phyloP scores from a whole-genome alignment of 306 rosid genomes.

The Erythrophleum fordii region DNA sequence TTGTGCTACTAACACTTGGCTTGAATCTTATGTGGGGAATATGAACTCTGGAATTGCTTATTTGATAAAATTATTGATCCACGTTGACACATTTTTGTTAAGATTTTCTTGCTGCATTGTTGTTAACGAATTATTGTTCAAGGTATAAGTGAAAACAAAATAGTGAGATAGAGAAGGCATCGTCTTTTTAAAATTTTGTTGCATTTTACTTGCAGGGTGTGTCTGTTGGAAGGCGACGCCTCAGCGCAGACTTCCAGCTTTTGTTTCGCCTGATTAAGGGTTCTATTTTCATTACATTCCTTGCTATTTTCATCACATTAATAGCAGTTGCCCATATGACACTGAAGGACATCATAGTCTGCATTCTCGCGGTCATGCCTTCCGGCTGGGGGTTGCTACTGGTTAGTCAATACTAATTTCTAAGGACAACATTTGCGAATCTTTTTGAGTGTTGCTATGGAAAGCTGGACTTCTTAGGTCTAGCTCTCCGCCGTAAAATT shows the following conservation, averaged over 20 bases:
- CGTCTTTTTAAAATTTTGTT: background rate
- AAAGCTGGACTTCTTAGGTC: no score
- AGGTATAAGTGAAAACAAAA: background rate
- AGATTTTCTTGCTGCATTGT: constrained; percentile 13
- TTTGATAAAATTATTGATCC: background rate
- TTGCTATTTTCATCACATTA: constrained; percentile 63
- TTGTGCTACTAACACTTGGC: no score
- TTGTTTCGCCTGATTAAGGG: constrained; percentile 77
- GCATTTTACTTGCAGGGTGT: constrained; percentile 55
- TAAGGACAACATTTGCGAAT: background rate
- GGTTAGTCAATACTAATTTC: constrained; percentile 55
- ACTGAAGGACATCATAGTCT: constrained; percentile 64
- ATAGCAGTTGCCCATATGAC: constrained; percentile 71
- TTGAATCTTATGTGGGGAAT: background rate
- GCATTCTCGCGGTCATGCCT: constrained; percentile 91
- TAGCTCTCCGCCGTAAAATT: no score
- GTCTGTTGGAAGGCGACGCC: constrained; percentile 81
- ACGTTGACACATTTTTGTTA: background rate
- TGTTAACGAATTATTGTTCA: background rate
- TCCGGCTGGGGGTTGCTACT: constrained; percentile 95
- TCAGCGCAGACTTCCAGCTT: constrained; percentile 89
- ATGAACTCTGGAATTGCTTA: background rate
- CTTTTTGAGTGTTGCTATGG: background rate
- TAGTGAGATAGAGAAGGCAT: background rate
- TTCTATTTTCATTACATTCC: constrained; percentile 60